phyloP scores from a whole-genome alignment of 495 filamentous ascomycete species.

The Xylaria venustula region DNA sequence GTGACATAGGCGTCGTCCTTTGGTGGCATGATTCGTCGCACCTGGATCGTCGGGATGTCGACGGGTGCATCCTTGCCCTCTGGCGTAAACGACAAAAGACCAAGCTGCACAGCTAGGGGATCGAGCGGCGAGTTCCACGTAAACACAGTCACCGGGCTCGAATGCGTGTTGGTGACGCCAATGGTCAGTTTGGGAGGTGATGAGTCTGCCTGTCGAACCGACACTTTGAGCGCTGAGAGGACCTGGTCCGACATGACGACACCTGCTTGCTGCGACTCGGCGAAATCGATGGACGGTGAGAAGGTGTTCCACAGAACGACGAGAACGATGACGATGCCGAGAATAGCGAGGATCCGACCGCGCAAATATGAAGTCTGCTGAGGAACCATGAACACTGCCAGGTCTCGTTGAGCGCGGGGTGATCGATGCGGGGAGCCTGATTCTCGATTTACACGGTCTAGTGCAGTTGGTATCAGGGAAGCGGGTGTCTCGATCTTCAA shows the following conservation, averaged over 20 bases:
- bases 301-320: no score
- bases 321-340: neutral
- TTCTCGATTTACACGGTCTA: neutral
- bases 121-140: slow-evolving; percentile 52
- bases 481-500: neutral
- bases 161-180: slow-evolving; percentile 43
- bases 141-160: slow-evolving; percentile 45
- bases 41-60: slow-evolving; percentile 40
- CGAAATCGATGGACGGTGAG: no score
- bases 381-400: slow-evolving; percentile 5
- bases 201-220: slow-evolving; percentile 25
- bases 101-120: slow-evolving; percentile 41
- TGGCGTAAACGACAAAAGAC: slow-evolving; percentile 45
- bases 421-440: neutral
- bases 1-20: slow-evolving; percentile 41
- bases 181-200: slow-evolving; percentile 25
- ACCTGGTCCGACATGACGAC: slow-evolving; percentile 16
- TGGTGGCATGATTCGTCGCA: slow-evolving; percentile 46
- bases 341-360: neutral
- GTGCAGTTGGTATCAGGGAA: neutral
- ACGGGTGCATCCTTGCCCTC: slow-evolving; percentile 31
- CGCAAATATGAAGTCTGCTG: slow-evolving; percentile 5
- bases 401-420: neutral
- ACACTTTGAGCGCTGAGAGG: slow-evolving; percentile 28
- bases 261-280: neutral